phyloP scores from a whole-genome alignment of 345 rosid genomes.

The Eucalyptus marginata region DNA sequence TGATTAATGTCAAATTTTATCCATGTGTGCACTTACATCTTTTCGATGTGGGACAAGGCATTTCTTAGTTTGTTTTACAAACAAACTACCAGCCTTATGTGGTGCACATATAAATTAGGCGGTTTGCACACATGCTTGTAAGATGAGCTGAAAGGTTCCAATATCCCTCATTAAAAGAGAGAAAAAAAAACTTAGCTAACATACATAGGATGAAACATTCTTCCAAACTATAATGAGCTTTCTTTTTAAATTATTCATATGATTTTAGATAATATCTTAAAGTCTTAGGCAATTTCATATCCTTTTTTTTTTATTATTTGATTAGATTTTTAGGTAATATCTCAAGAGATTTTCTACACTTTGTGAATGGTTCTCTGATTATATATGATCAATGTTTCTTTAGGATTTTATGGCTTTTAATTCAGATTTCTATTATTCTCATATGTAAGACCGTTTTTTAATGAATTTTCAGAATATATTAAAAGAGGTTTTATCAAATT shows the following conservation, averaged over 20 bases:
- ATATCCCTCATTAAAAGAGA: neutral
- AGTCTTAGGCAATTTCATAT: neutral
- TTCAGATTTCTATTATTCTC: neutral
- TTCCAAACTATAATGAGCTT: neutral
- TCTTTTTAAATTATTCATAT: neutral
- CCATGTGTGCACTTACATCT: too few relatives aligned
- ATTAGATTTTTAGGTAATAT: neutral
- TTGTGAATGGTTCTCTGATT: neutral
- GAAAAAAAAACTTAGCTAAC: neutral
- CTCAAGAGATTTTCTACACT: neutral
- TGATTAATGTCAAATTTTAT: too few relatives aligned
- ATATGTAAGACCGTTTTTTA: neutral
- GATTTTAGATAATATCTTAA: neutral
- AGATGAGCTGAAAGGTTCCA: neutral
- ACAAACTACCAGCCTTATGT: neutral
- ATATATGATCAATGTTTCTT: neutral
- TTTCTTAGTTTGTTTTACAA: too few relatives aligned
- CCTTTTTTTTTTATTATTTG: neutral
- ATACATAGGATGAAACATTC: neutral
- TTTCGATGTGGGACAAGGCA: too few relatives aligned
- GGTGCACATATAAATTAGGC: neutral
- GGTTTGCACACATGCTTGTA: neutral
- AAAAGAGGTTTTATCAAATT: neutral
- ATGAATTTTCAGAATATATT: neutral
- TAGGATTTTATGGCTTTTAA: neutral